Percentiles rank a stretch among this genome's conserved stretches.
phyloP scores from a whole-genome alignment of 305 asterid species.

The Fraxinus baroniana region DNA sequence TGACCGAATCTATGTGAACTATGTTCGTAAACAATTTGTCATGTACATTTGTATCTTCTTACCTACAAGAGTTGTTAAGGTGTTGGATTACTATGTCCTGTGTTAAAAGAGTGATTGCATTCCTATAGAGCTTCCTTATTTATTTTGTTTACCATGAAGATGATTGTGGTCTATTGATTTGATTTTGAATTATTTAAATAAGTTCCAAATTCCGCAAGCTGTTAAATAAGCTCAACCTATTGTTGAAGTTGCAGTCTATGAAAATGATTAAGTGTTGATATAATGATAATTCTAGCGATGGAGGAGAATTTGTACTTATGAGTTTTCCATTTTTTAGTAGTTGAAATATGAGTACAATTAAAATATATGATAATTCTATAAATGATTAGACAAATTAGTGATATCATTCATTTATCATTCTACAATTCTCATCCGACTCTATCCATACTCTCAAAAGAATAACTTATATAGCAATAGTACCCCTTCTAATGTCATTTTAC shows the following conservation, averaged over 20 bases:
- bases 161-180: neutral
- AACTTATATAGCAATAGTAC: neutral
- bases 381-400: neutral
- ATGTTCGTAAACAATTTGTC: neutral
- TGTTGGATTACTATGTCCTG: neutral
- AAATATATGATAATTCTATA: neutral
- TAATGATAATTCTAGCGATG: no score
- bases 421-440: neutral
- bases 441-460: no score
- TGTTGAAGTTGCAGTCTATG: no score
- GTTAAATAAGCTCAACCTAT: no score
- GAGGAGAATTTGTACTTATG: no score
- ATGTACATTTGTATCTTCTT: neutral
- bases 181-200: neutral
- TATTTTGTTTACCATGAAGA: neutral
- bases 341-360: no score
- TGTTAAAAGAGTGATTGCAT: neutral
- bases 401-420: neutral
- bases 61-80: neutral
- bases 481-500: neutral
- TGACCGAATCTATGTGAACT: no score
- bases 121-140: neutral
- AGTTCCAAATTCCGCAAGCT: no score
- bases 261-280: no score
- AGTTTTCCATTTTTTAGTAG: no score